Evolutionary conservation across 2,329 filamentous ascomycete genomes (phyloP), one percentile per base, ranked within the genome.

Genomic region (Sporothrix schenckii): DNA sequence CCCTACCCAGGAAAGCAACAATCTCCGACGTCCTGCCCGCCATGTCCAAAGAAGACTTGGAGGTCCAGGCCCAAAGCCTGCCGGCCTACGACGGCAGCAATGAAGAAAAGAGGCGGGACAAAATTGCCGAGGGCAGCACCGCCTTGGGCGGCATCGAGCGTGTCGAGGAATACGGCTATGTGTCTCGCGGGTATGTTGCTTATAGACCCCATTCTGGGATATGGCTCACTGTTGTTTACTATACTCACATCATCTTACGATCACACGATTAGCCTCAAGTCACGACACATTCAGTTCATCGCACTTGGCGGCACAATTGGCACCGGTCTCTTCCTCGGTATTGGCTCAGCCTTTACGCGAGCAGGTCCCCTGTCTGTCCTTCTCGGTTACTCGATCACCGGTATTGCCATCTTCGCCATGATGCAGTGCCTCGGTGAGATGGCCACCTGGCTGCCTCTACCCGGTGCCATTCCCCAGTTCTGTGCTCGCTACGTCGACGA

Each of bases 371-470:
- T 80, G 14, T 81, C 76, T 16, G 76, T 81, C 50, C 78, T 82
- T 14, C 76, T 86, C 58, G 77, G 81, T 72, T 80, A 81, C 74
- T 80, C 80, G 74, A 74, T 79, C 14, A 80, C 85, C 70, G 79
- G 85, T 66, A 78, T 81, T 61, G 79, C 83, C 56, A 73, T 85
- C 75, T 78, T 85, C 70, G 80, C 79, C 74, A 77, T 79, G 68
- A 79, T 83, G 73, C 72, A 75, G 71, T 72, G 70, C 75, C 84
- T 89, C 69, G 83, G 83, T 24, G 86, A 88, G 78, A 86, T 90
- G 80, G 86, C 87, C 27, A 84, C 88, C 44, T 89, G 87, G 81
- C 83, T 90, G 67, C 86, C 88, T 3, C 78, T 88, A 72, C 81
- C 86, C 39, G 84, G 85, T n/a, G 83, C 83, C 5, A 82, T 86